phyloP scores from a whole-genome alignment of 2,329 filamentous ascomycete genomes.

The Fusarium foetens region DNA sequence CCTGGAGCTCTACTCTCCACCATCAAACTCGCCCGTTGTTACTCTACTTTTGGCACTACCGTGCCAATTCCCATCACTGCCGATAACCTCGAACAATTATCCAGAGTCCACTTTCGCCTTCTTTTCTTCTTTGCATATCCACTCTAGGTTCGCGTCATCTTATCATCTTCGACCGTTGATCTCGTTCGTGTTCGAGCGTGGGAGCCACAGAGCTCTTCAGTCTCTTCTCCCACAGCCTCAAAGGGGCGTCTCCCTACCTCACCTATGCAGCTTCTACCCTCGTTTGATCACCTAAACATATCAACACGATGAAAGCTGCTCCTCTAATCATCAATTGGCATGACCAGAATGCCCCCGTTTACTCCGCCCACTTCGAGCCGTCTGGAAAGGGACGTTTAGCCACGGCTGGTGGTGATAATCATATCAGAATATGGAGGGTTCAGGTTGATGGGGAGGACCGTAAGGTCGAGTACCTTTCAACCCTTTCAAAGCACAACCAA shows the following conservation, averaged over 20 bases:
- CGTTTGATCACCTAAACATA: conserved; percentile 41
- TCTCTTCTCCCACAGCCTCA: conserved; percentile 37
- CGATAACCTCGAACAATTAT: conserved; percentile 31
- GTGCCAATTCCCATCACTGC: conserved; percentile 30
- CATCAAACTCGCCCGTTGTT: conserved; percentile 36
- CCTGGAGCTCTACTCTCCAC: conserved; percentile 45
- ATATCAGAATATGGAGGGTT: conserved; percentile 94
- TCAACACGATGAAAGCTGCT: conserved; percentile 86
- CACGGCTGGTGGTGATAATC: conserved; percentile 95
- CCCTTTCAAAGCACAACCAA: conserved; percentile 92
- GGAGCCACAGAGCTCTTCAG: conserved; percentile 29
- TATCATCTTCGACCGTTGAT: neutral
- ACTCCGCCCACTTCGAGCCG: conserved; percentile 96
- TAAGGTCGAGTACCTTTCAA: conserved; percentile 91
- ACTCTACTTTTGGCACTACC: conserved; percentile 33
- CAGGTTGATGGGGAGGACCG: conserved; percentile 85
- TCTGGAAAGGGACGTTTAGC: conserved; percentile 90
- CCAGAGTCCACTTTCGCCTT: conserved; percentile 23
- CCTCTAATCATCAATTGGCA: conserved; percentile 99
- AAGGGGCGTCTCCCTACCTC: conserved; percentile 34
- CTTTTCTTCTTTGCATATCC: conserved; percentile 7
- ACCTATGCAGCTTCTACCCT: conserved; percentile 47
- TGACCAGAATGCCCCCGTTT: conserved; percentile 95
- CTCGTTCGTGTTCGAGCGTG: conserved; percentile 22
- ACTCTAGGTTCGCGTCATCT: neutral